Percentiles rank a stretch among this genome's conserved stretches.
Conservation (phyloP, 2,329 filamentous ascomycete genomes). For the Aspergillus sp. region DNA sequence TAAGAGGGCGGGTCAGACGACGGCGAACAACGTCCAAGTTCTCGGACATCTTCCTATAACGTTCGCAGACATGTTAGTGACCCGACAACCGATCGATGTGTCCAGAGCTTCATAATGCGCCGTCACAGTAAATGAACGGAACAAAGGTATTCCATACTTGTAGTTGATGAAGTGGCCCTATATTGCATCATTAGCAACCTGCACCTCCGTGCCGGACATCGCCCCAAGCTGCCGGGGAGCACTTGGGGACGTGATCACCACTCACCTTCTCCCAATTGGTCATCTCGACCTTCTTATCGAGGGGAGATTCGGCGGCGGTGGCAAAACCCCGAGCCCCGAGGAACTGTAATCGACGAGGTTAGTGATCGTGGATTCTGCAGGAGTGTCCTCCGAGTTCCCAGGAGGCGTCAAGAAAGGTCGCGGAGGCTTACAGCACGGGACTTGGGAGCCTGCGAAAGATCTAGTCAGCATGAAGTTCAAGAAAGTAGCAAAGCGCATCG, state of each 20-base stretch:
- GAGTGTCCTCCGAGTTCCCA: conserved; percentile 1
- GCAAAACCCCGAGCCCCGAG: conserved; percentile 63
- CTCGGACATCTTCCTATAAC: conserved; percentile 86
- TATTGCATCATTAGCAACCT: conserved; percentile 16
- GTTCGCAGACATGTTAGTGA: conserved; percentile 15
- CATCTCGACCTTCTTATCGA: conserved; percentile 95
- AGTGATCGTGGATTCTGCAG: conserved; percentile 9
- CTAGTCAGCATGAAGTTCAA: conserved; percentile 15
- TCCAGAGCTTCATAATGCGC: background rate
- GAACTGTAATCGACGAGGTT: conserved; percentile 42
- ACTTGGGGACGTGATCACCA: conserved; percentile 7
- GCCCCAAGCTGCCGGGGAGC: conserved; percentile 15
- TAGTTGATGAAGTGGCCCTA: conserved; percentile 95
- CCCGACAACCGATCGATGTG: conserved; percentile 1
- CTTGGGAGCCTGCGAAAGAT: conserved; percentile 30
- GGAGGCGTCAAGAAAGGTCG: conserved; percentile 1
- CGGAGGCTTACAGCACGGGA: conserved; percentile 35
- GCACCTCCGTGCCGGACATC: conserved; percentile 4
- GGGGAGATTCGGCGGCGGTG: conserved; percentile 72
- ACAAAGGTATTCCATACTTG: conserved; percentile 37
- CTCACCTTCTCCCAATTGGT: conserved; percentile 80
- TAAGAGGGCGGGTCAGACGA: conserved; percentile 85
- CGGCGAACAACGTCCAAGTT: conserved; percentile 84
- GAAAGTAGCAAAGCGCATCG: background rate
- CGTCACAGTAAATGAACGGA: background rate